phyloP scores from a whole-genome alignment of 208 protist species.

The Crithidia bombi region DNA sequence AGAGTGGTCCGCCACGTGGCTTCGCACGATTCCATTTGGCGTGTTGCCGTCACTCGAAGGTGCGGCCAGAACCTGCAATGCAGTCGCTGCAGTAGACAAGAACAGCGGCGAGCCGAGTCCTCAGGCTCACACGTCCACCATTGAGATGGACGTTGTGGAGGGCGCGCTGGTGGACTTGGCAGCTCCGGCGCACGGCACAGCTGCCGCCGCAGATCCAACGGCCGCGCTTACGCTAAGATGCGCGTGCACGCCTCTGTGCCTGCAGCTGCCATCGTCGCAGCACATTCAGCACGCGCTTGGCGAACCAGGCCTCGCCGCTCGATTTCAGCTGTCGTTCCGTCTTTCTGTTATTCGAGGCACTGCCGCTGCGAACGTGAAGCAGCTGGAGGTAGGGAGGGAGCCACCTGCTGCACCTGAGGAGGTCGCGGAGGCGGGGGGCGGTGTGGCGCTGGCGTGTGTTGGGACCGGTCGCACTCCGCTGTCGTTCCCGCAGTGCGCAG shows the following conservation, averaged over 20 bases:
- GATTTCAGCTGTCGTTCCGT: slow-evolving; percentile 11
- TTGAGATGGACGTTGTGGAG: slow-evolving; percentile 19
- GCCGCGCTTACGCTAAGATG: neutral
- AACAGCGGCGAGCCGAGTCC: neutral
- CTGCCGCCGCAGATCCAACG: neutral
- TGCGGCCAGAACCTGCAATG: neutral
- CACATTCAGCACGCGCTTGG: slow-evolving; percentile 15
- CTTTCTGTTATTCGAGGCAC: neutral
- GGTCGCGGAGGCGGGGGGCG: neutral
- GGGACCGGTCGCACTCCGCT: slow-evolving; percentile 13
- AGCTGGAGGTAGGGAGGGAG: neutral
- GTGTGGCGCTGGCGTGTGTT: slow-evolving; percentile 1
- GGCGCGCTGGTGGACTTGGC: neutral
- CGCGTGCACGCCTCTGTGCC: slow-evolving; percentile 12
- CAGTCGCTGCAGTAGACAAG: neutral
- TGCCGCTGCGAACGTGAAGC: neutral
- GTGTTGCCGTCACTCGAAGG: too few species aligned
- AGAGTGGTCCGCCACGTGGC: slow-evolving; percentile 16
- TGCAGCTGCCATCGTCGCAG: slow-evolving; percentile 27
- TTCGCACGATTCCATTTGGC: neutral
- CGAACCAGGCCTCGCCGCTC: slow-evolving; percentile 15
- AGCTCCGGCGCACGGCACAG: neutral
- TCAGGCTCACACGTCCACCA: too few species aligned
- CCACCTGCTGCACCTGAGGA: neutral
- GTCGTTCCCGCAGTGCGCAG: neutral